Percentiles rank a stretch among this genome's conserved stretches.
Conservation (phyloP, 176 grass and related monocot species). For the Urochloa ruziziensis region DNA sequence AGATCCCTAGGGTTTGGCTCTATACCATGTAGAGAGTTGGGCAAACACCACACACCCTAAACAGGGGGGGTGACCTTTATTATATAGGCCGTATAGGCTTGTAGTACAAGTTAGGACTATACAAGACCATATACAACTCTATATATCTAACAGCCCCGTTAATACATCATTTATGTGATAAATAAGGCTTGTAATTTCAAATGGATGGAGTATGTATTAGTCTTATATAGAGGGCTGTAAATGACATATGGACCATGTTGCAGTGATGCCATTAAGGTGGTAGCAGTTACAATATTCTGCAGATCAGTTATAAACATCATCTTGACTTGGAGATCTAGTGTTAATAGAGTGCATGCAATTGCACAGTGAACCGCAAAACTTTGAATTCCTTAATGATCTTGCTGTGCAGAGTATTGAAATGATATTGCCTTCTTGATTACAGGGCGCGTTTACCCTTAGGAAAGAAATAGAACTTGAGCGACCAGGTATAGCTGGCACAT, state of each 20-base stretch:
- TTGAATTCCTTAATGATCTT: not conserved
- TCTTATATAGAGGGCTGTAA: not conserved
- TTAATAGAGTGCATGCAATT: not conserved
- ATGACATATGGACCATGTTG: not conserved
- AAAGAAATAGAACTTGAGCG: conserved; percentile 83
- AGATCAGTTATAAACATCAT: not conserved
- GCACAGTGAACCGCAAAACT: not conserved
- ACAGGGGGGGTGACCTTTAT: too few relatives aligned
- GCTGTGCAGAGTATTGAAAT: not conserved
- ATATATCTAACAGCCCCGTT: too few relatives aligned
- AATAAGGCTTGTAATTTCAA: too few relatives aligned
- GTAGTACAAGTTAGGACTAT: too few relatives aligned
- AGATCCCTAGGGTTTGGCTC: too few relatives aligned
- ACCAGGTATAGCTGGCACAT: conserved; percentile 58
- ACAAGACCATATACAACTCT: too few relatives aligned
- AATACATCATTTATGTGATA: too few relatives aligned
- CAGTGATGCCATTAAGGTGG: not conserved
- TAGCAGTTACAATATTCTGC: not conserved
- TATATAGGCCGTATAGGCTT: too few relatives aligned
- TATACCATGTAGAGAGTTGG: too few relatives aligned
- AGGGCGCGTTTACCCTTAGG: conserved; percentile 63
- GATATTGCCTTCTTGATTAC: conserved; percentile 15
- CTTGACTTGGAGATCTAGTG: not conserved
- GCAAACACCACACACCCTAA: too few relatives aligned
- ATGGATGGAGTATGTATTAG: not conserved